phyloP scores from a whole-genome alignment of 495 filamentous ascomycete genomes.

The Haplographium delicatum region DNA sequence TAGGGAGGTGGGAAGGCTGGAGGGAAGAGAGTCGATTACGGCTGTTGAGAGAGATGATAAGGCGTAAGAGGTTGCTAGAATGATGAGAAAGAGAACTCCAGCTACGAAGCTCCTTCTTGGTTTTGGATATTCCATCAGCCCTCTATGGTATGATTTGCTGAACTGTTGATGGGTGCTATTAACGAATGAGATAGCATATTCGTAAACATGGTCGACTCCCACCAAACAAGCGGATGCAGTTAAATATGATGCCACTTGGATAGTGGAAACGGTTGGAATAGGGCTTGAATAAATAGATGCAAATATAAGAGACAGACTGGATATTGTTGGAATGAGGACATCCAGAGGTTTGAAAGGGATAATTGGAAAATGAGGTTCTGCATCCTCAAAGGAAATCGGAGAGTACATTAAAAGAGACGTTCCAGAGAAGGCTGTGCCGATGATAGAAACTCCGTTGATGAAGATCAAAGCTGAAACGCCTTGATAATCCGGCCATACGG shows the following conservation, averaged over 20 bases:
- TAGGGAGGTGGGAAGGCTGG: conserved; percentile 1
- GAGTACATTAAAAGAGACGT: conserved; percentile 4
- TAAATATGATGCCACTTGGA: conserved; percentile 6
- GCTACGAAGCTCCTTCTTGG: not conserved
- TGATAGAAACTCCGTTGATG: not conserved
- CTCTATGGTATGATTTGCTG: not conserved
- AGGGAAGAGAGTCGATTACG: not conserved
- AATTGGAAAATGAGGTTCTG: not conserved
- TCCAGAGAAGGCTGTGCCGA: conserved; percentile 1
- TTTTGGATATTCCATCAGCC: not conserved
- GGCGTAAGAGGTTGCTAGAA: not conserved
- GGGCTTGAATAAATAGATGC: conserved; percentile 1
- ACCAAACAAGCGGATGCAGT: not conserved
- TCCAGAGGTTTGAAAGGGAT: not conserved
- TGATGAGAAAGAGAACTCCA: not conserved
- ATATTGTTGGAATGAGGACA: conserved; percentile 1
- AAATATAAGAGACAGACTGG: conserved; percentile 8
- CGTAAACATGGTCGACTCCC: not conserved
- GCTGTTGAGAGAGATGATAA: not conserved
- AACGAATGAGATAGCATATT: not conserved
- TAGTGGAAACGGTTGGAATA: not conserved
- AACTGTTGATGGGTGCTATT: not conserved
- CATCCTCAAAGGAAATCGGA: conserved; percentile 5
- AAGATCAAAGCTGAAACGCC: not conserved
- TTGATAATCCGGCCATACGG: not conserved